Evolutionary conservation across 2,329 filamentous ascomycete species (phyloP).

Genomic region (Aaosphaeria pasadenensis): DNA sequence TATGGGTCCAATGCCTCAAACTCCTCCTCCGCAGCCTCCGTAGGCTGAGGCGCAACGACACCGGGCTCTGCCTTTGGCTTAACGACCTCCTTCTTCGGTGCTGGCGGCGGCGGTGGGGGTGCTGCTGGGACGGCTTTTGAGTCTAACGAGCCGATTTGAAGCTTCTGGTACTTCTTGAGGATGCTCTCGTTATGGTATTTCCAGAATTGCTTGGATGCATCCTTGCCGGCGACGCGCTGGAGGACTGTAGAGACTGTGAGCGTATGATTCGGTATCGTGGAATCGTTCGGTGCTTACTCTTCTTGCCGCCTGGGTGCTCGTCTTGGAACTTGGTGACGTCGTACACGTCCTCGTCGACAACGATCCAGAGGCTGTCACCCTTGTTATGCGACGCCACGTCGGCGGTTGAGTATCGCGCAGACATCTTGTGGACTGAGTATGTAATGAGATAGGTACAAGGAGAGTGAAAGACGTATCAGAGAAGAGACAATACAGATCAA

Average conservation of each 20-base stretch:
- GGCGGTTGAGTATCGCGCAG: slow-evolving; percentile 76
- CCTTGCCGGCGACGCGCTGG: slow-evolving; percentile 63
- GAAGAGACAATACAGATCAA: no score
- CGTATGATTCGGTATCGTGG: not conserved
- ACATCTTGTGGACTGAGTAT: slow-evolving; percentile 57
- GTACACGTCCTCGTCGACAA: slow-evolving; percentile 93
- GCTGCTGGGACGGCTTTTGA: slow-evolving; percentile 63
- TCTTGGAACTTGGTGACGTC: slow-evolving; percentile 71
- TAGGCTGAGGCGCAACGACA: slow-evolving; percentile 40
- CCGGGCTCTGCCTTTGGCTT: slow-evolving; percentile 61
- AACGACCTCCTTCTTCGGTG: slow-evolving; percentile 46
- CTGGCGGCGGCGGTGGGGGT: slow-evolving; percentile 42
- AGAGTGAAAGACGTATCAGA: not conserved
- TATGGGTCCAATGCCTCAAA: slow-evolving; percentile 77
- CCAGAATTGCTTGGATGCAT: slow-evolving; percentile 68
- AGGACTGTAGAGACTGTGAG: slow-evolving; percentile 48
- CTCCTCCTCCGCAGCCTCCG: slow-evolving; percentile 48
- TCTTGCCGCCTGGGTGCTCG: slow-evolving; percentile 64
- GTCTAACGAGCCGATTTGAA: slow-evolving; percentile 73
- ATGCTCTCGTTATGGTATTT: slow-evolving; percentile 62
- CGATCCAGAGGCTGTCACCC: slow-evolving; percentile 78
- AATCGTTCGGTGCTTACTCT: slow-evolving; percentile 51
- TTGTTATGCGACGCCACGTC: slow-evolving; percentile 94
- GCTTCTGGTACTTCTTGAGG: slow-evolving; percentile 60
- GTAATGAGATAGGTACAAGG: slow-evolving; percentile 6